Evolutionary conservation across 2,329 filamentous ascomycete species (phyloP).

Genomic region (Waltergamsia citrina): DNA sequence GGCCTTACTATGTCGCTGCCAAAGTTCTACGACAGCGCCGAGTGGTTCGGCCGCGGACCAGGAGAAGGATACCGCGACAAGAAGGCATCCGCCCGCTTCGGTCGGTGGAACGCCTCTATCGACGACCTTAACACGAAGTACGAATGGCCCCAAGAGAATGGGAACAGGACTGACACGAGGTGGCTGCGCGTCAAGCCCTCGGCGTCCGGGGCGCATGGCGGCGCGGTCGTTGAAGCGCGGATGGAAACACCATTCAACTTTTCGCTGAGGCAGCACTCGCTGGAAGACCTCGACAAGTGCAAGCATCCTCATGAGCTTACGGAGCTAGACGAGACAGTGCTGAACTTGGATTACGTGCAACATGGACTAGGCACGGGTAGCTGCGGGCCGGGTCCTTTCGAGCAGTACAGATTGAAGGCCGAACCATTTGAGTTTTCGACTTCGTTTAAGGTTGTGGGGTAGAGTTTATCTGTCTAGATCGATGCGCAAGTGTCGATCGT

Average conservation of each 20-base stretch:
- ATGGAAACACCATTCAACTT: conserved; percentile 5
- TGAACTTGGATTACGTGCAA: conserved; percentile 5
- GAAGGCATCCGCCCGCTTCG: conserved; percentile 42
- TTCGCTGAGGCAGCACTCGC: conserved; percentile 4
- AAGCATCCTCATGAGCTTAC: conserved; percentile 6
- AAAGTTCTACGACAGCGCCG: conserved; percentile 32
- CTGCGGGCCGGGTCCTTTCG: conserved; percentile 15
- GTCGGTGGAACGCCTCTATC: conserved; percentile 33
- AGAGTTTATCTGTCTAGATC: not conserved
- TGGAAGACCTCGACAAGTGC: conserved; percentile 4
- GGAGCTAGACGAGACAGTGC: conserved; percentile 4
- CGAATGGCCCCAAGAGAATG: conserved; percentile 60
- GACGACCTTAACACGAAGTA: conserved; percentile 46
- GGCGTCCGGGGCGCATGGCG: conserved; percentile 5
- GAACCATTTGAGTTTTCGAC: conserved; percentile 15
- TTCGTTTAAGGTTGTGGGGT: conserved; percentile 5
- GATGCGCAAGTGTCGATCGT: too few species aligned
- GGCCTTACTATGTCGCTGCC: conserved; percentile 48
- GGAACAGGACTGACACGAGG: conserved; percentile 51
- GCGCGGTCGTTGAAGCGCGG: conserved; percentile 1
- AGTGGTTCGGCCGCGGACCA: conserved; percentile 55
- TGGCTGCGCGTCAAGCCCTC: conserved; percentile 36
- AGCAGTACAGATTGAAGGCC: conserved; percentile 12
- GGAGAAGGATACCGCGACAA: conserved; percentile 58
- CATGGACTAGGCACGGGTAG: conserved; percentile 7